Conservation (phyloP, 495 filamentous ascomycete genomes). For the Hyaloscypha bicolor region DNA sequence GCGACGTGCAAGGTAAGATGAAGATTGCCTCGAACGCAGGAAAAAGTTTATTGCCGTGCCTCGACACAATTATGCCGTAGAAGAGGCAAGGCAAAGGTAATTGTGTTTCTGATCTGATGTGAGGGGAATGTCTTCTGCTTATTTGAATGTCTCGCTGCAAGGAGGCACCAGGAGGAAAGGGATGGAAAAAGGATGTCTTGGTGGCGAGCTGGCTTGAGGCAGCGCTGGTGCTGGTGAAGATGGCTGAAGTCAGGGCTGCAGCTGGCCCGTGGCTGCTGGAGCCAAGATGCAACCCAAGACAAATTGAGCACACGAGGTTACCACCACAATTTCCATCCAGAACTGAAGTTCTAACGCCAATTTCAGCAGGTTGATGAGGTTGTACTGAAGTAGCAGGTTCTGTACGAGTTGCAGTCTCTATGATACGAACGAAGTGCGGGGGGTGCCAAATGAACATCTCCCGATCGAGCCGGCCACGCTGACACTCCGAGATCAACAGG, state of each 20-base stretch:
- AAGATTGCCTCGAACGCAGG: background rate
- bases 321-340: background rate
- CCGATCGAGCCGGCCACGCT: background rate
- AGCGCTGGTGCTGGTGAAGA: background rate
- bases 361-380: conserved; percentile 8
- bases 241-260: background rate
- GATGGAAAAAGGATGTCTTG: background rate
- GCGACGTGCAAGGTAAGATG: background rate
- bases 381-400: background rate
- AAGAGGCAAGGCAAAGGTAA: background rate
- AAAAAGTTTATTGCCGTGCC: background rate
- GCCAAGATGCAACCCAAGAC: background rate
- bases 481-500: conserved; percentile 4
- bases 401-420: background rate
- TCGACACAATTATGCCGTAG: background rate
- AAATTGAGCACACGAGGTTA: background rate
- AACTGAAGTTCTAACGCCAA: background rate
- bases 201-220: conserved; percentile 1
- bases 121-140: background rate
- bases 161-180: background rate
- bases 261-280: background rate
- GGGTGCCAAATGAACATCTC: background rate
- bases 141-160: background rate
- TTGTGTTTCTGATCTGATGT: conserved; percentile 10
- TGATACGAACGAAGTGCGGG: background rate